These are phyloP conservation scores for Artemisia annua DNA, from an alignment of 129 eudicot genomes.

Conservation along the genomic window DNA sequence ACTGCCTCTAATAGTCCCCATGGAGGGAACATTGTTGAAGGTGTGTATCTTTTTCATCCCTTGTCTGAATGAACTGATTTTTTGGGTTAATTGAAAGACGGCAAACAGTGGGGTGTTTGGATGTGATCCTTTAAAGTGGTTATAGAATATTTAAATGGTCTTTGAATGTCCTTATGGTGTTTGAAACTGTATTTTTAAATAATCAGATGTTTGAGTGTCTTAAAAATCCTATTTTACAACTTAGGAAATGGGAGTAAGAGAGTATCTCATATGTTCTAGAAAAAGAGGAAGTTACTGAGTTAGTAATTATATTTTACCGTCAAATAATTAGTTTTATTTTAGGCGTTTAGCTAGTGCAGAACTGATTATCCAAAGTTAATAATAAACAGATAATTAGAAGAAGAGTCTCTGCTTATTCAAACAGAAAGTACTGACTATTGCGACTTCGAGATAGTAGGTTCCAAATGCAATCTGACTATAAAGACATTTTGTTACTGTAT, in stretches of 20 bases:
- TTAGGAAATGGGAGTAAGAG: neutral
- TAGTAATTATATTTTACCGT: neutral
- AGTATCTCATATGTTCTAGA: neutral
- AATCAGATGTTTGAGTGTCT: no score
- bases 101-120: neutral
- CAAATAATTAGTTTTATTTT: neutral
- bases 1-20: slow-evolving; percentile 15
- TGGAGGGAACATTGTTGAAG: slow-evolving; percentile 36
- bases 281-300: no score
- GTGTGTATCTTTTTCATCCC: slow-evolving; percentile 4
- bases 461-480: neutral
- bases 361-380: neutral
- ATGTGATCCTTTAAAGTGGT: neutral
- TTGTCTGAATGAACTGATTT: neutral
- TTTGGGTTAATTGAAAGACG: neutral
- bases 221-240: neutral
- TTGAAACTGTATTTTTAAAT: no score
- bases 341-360: neutral
- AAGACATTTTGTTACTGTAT: neutral
- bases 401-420: no score
- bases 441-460: neutral
- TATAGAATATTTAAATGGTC: no score
- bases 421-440: neutral
- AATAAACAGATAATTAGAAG: no score
- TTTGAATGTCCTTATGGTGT: no score